phyloP scores from a whole-genome alignment of 2,329 filamentous ascomycete species.

The Aspergillus latus region DNA sequence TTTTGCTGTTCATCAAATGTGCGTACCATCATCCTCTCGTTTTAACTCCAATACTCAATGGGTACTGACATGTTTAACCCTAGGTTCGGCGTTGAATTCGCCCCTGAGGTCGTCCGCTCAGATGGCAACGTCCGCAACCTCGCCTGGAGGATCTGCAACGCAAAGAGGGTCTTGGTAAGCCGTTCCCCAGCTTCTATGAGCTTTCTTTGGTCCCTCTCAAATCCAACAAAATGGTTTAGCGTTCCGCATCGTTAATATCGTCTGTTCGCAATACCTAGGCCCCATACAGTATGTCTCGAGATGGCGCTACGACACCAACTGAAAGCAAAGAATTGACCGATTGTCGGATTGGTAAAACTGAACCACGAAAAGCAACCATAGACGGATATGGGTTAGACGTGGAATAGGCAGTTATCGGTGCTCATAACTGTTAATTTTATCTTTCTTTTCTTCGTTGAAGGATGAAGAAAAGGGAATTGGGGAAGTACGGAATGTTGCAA shows the following conservation, averaged over 20 bases:
- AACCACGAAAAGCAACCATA: neutral
- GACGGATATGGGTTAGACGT: slow-evolving; percentile 3
- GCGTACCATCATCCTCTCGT: slow-evolving; percentile 25
- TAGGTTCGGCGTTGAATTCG: slow-evolving; percentile 88
- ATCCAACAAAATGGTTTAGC: neutral
- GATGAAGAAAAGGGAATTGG: neutral
- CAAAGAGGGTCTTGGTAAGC: slow-evolving; percentile 87
- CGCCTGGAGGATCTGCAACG: slow-evolving; percentile 92
- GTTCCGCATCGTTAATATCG: slow-evolving; percentile 3
- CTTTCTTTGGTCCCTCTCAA: slow-evolving; percentile 1
- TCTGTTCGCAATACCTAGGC: slow-evolving; percentile 49
- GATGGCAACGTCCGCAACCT: slow-evolving; percentile 89
- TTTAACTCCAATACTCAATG: no score
- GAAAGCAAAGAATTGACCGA: slow-evolving; percentile 27
- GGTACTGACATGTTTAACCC: slow-evolving; percentile 6
- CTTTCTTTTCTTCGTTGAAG: neutral
- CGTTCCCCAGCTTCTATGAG: neutral
- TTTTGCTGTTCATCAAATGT: slow-evolving; percentile 94
- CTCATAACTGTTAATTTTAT: neutral
- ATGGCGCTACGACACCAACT: slow-evolving; percentile 61
- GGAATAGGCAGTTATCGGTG: neutral
- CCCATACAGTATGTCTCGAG: slow-evolving; percentile 69
- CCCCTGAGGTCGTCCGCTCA: slow-evolving; percentile 84
- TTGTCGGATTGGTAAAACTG: neutral
- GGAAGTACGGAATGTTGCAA: no score